Evolutionary conservation across 1,139 yeast genomes (phyloP).

Genomic region (Arxiozyma slooffiae): DNA sequence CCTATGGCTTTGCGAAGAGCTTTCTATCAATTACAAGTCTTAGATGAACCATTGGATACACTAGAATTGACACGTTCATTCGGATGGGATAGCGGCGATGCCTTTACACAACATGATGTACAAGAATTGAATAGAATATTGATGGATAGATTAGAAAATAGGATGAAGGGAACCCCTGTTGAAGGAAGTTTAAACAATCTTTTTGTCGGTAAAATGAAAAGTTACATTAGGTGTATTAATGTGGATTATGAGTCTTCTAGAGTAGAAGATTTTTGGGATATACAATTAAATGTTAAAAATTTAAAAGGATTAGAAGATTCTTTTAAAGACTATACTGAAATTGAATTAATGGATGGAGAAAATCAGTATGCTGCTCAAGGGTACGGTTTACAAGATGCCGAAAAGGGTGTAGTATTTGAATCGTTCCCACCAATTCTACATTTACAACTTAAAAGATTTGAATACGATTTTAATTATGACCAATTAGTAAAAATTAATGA

Average conservation of each 20-base stretch:
- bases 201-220: slow-evolving; percentile 95
- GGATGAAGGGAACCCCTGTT: slow-evolving; percentile 82
- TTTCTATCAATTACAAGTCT: slow-evolving; percentile 67
- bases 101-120: slow-evolving; percentile 95
- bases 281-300: slow-evolving; percentile 86
- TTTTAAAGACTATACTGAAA: slow-evolving; percentile 77
- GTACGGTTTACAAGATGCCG: slow-evolving; percentile 89
- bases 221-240: slow-evolving; percentile 82
- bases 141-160: slow-evolving; percentile 87
- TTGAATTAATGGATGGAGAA: slow-evolving; percentile 86
- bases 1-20: slow-evolving; percentile 81
- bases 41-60: slow-evolving; percentile 72
- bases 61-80: slow-evolving; percentile 79
- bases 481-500: slow-evolving; percentile 87
- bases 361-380: slow-evolving; percentile 93
- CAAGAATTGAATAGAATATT: slow-evolving; percentile 91
- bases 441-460: slow-evolving; percentile 86
- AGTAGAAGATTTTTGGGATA: slow-evolving; percentile 95
- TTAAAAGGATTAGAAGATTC: slow-evolving; percentile 63
- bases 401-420: slow-evolving; percentile 88
- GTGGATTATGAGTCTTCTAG: slow-evolving; percentile 94
- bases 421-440: slow-evolving; percentile 89
- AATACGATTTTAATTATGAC: slow-evolving; percentile 85
- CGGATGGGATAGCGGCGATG: slow-evolving; percentile 96
- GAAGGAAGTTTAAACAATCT: slow-evolving; percentile 72